These are phyloP conservation scores for Tylopilus sp. DNA, from an alignment of 768 basidiomycete species.

Conservation along the genomic window DNA sequence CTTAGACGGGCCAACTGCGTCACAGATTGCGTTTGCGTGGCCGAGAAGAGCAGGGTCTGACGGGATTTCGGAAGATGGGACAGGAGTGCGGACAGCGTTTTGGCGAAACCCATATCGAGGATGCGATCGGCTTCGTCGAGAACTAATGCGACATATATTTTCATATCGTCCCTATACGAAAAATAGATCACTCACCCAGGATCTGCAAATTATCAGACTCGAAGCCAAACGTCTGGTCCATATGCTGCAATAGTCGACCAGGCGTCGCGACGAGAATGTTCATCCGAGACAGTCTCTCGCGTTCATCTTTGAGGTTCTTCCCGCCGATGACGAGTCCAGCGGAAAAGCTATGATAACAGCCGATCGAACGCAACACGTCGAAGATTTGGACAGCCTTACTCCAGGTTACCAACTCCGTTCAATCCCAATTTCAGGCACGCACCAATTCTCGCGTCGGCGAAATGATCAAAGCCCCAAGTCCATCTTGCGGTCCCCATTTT, in stretches of 20 bases:
- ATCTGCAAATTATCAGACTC: conserved; percentile 89
- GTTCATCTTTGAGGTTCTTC: conserved; percentile 91
- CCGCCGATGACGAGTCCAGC: conserved; percentile 96
- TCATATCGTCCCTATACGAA: not conserved
- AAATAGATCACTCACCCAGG: conserved; percentile 55
- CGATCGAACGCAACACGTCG: conserved; percentile 88
- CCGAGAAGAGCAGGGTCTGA: conserved; percentile 95
- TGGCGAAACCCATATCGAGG: conserved; percentile 93
- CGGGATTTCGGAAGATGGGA: conserved; percentile 86
- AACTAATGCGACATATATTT: conserved; percentile 43
- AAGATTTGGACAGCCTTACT: conserved; percentile 94
- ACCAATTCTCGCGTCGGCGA: conserved; percentile 93
- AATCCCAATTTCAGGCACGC: conserved; percentile 25
- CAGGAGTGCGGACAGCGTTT: conserved; percentile 87
- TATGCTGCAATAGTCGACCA: conserved; percentile 90
- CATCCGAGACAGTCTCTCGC: conserved; percentile 85
- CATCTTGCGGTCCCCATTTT: conserved; percentile 72
- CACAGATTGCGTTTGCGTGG: conserved; percentile 91
- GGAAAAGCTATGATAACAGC: conserved; percentile 86
- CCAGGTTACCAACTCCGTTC: conserved; percentile 2
- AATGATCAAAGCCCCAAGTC: conserved; percentile 85
- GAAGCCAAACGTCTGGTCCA: conserved; percentile 97
- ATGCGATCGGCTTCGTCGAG: conserved; percentile 97
- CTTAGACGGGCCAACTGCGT: conserved; percentile 86
- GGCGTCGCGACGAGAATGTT: conserved; percentile 99